Evolutionary conservation across 1,139 yeast species (phyloP).

Genomic region (Meyerozyma sp.): DNA sequence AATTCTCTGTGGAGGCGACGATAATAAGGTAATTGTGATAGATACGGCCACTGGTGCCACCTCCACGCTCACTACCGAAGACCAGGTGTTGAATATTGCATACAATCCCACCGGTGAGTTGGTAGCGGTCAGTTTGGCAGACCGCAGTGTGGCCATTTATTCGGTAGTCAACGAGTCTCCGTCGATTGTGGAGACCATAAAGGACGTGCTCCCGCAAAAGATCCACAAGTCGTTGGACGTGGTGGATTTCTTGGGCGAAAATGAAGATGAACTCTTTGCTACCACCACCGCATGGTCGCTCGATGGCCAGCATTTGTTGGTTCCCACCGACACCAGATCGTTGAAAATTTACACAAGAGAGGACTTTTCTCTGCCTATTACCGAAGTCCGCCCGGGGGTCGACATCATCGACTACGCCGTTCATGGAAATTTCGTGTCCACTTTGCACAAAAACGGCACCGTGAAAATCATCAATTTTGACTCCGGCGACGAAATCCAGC

Average conservation of each 20-base stretch:
- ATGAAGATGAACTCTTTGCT: constrained; percentile 32
- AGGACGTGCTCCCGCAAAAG: constrained; percentile 32
- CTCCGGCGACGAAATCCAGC: constrained; percentile 10
- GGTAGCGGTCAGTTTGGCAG: constrained; percentile 52
- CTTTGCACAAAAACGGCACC: constrained; percentile 41
- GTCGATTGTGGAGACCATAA: constrained; percentile 33
- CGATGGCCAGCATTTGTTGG: constrained; percentile 57
- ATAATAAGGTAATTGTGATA: constrained; percentile 53
- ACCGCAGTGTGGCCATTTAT: constrained; percentile 63
- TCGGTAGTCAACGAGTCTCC: constrained; percentile 48
- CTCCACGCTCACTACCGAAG: constrained; percentile 35
- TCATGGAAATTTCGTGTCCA: constrained; percentile 58
- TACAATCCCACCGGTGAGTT: constrained; percentile 59
- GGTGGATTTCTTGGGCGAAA: constrained; percentile 32
- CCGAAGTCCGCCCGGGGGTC: constrained; percentile 5
- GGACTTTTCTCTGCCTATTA: constrained; percentile 17
- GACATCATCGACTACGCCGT: constrained; percentile 47
- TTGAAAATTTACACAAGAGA: constrained; percentile 35
- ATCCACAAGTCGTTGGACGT: constrained; percentile 31
- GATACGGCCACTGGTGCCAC: constrained; percentile 36
- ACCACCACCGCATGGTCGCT: constrained; percentile 32
- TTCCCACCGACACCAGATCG: constrained; percentile 40
- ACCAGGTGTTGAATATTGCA: constrained; percentile 55
- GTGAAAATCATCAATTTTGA: constrained; percentile 53
- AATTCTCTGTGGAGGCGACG: constrained; percentile 75